Percentiles rank a stretch among this genome's conserved stretches.
phyloP scores from a whole-genome alignment of 2,329 filamentous ascomycete genomes.

The Grosmannia huntii region DNA sequence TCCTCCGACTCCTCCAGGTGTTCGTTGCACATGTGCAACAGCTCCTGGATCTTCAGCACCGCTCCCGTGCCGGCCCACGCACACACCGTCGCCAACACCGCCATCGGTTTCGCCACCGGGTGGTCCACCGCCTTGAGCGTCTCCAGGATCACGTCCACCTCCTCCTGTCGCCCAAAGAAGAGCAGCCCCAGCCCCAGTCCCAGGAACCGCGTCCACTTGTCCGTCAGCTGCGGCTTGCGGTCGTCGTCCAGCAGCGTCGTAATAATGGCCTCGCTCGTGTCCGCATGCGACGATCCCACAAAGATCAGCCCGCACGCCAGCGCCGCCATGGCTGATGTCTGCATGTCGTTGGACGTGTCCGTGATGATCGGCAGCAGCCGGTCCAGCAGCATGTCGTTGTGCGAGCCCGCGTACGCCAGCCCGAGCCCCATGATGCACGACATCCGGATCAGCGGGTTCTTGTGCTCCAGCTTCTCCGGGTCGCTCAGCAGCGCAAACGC shows the following conservation, averaged over 20 bases:
- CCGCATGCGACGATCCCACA: conserved; percentile 81
- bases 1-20: conserved; percentile 90
- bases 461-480: conserved; percentile 62
- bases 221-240: conserved; percentile 76
- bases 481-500: conserved; percentile 79
- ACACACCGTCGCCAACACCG: conserved; percentile 88
- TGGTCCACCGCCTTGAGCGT: conserved; percentile 95
- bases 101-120: conserved; percentile 92
- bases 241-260: conserved; percentile 91
- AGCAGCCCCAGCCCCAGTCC: conserved; percentile 84
- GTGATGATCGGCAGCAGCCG: conserved; percentile 74
- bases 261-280: conserved; percentile 85
- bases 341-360: conserved; percentile 79
- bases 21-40: conserved; percentile 96
- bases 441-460: conserved; percentile 65
- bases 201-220: conserved; percentile 98
- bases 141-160: conserved; percentile 96
- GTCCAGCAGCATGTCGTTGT: conserved; percentile 80
- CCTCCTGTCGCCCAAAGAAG: conserved; percentile 94
- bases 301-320: conserved; percentile 82
- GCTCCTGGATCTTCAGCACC: conserved; percentile 91
- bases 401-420: conserved; percentile 85
- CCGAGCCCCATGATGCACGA: conserved; percentile 94
- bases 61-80: conserved; percentile 97
- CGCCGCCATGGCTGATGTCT: conserved; percentile 91